These are phyloP conservation scores for Stephanodiscus triporus DNA, from an alignment of 108 stramenopile species.

Conservation along the genomic window DNA sequence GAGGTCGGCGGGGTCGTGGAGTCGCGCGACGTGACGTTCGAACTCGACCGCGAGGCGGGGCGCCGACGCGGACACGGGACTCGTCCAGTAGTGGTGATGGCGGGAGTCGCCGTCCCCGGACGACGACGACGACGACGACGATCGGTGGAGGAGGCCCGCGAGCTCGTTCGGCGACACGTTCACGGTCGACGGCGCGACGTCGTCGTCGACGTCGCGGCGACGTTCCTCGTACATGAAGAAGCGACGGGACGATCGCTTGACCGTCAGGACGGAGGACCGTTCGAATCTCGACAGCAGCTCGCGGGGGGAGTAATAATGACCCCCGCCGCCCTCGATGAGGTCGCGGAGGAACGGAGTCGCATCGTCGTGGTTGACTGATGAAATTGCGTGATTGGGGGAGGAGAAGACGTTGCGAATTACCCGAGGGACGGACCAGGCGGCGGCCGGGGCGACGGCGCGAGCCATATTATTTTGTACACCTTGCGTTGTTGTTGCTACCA, in stretches of 20 bases:
- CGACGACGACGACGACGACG: not conserved
- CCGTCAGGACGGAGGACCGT: not conserved
- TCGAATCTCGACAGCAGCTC: conserved; percentile 12
- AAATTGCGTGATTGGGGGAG: not conserved
- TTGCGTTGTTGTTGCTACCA: no score
- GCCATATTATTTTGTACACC: no score
- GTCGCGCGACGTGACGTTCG: not conserved
- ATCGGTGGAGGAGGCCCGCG: not conserved
- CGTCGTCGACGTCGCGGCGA: not conserved
- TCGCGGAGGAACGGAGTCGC: not conserved
- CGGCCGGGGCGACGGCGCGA: not conserved
- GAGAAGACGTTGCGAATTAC: not conserved
- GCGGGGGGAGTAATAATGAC: not conserved
- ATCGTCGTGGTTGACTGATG: not conserved
- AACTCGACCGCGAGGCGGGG: conserved; percentile 3
- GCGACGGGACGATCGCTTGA: conserved; percentile 6
- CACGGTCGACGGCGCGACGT: not conserved
- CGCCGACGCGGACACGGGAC: not conserved
- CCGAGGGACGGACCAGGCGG: conserved; percentile 3
- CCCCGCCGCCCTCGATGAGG: not conserved
- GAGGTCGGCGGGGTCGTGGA: not conserved
- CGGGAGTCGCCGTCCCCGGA: not conserved
- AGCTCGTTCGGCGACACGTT: conserved; percentile 5
- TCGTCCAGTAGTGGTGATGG: conserved; percentile 7
- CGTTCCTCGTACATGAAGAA: no score